These are phyloP conservation scores for Vitis rupestris DNA, from an alignment of 164 flowering plant genomes.

Conservation along the genomic window DNA sequence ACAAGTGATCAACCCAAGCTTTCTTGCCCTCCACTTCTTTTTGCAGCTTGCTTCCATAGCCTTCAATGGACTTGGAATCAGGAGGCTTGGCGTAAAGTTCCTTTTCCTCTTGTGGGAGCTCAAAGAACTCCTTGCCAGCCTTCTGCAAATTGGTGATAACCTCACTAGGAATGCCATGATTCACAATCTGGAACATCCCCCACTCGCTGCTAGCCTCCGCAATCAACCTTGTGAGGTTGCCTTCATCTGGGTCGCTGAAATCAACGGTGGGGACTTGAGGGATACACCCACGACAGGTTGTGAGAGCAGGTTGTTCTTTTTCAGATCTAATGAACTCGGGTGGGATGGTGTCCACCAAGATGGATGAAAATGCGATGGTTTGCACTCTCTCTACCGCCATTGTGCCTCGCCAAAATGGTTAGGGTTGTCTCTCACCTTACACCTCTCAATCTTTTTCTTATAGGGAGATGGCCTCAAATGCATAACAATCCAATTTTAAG, in stretches of 20 bases:
- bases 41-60: slow-evolving; percentile 69
- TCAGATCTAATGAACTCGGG: slow-evolving; percentile 31
- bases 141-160: slow-evolving; percentile 43
- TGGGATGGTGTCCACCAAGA: slow-evolving; percentile 23
- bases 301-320: slow-evolving; percentile 33
- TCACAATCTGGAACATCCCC: slow-evolving; percentile 71
- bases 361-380: slow-evolving; percentile 19
- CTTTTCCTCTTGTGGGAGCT: slow-evolving; percentile 68
- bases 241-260: slow-evolving; percentile 33
- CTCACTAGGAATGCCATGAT: slow-evolving; percentile 63
- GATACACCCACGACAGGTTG: slow-evolving; percentile 23
- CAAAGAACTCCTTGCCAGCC: slow-evolving; percentile 73
- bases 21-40: slow-evolving; percentile 66
- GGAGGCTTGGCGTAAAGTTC: slow-evolving; percentile 48
- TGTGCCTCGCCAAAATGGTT: slow-evolving; percentile 12
- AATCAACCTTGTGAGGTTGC: slow-evolving; percentile 24
- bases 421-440: no score
- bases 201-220: slow-evolving; percentile 50
- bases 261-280: slow-evolving; percentile 54
- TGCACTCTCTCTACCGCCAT: slow-evolving; percentile 32
- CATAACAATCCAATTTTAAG: no score
- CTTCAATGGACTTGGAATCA: slow-evolving; percentile 42
- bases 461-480: no score
- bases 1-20: slow-evolving; percentile 80
- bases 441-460: no score